Conservation (phyloP, 495 filamentous ascomycete genomes). For the Penicillium steckii region DNA sequence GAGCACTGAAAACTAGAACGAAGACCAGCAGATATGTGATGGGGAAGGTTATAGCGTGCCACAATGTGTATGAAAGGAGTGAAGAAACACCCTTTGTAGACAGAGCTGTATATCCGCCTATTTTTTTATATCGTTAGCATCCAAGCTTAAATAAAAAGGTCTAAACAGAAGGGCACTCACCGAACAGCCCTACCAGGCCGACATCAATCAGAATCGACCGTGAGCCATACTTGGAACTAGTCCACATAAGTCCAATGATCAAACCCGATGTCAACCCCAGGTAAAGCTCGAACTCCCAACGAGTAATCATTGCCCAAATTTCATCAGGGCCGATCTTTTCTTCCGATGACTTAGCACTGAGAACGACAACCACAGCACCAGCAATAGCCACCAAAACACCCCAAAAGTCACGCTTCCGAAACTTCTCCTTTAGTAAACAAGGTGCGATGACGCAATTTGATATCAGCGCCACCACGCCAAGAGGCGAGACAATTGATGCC, state of each 20-base stretch:
- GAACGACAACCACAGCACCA: constrained; percentile 89
- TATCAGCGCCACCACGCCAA: constrained; percentile 91
- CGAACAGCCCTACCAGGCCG: constrained; percentile 88
- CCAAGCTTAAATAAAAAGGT: neutral
- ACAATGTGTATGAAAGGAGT: constrained; percentile 83
- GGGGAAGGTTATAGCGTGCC: constrained; percentile 83
- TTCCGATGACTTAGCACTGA: constrained; percentile 87
- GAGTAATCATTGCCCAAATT: constrained; percentile 85
- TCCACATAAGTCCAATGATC: constrained; percentile 74
- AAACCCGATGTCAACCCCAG: constrained; percentile 69
- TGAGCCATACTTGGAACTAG: constrained; percentile 77
- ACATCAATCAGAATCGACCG: constrained; percentile 90
- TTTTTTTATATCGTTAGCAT: constrained; percentile 27
- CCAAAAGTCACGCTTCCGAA: constrained; percentile 81
- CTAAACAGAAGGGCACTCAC: constrained; percentile 47
- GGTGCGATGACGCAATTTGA: constrained; percentile 97
- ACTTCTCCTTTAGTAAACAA: constrained; percentile 83
- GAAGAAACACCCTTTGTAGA: constrained; percentile 97
- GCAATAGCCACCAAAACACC: constrained; percentile 81
- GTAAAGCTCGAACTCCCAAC: constrained; percentile 89
- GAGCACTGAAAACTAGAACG: constrained; percentile 75
- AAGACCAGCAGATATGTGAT: constrained; percentile 82
- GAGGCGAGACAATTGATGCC: constrained; percentile 93
- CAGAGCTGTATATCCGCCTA: constrained; percentile 90
- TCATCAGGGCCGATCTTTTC: constrained; percentile 87